Evolutionary conservation across 2,329 filamentous ascomycete genomes (phyloP).

Genomic region (Trichoderma sp.): DNA sequence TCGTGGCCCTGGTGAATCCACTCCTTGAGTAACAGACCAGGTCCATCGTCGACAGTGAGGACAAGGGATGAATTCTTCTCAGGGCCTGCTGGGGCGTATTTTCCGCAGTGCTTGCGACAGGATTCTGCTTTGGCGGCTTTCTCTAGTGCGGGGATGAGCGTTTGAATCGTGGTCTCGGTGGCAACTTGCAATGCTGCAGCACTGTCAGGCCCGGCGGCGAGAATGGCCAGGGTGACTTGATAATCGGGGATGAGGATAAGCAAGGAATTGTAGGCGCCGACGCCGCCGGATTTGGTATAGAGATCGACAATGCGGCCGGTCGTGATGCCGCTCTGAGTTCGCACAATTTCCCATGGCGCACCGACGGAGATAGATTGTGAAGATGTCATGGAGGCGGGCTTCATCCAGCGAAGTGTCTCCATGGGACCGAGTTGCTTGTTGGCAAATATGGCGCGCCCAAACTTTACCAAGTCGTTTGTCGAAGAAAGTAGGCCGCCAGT

Average conservation of each 20-base stretch:
- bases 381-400: conserved; percentile 22
- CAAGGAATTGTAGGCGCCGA: conserved; percentile 36
- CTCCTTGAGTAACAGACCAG: conserved; percentile 16
- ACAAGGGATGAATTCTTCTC: conserved; percentile 16
- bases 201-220: conserved; percentile 19
- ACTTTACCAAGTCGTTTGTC: conserved; percentile 9
- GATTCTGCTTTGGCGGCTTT: conserved; percentile 3
- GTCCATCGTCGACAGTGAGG: conserved; percentile 3
- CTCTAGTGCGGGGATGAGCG: conserved; percentile 20
- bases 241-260: conserved; percentile 36
- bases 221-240: conserved; percentile 29
- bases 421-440: conserved; percentile 3
- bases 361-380: conserved; percentile 33
- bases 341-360: conserved; percentile 28
- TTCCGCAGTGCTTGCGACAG: conserved; percentile 19
- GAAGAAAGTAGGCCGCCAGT: conserved; percentile 20
- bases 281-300: conserved; percentile 38
- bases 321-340: conserved; percentile 34
- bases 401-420: conserved; percentile 25
- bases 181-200: not conserved
- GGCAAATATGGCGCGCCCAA: conserved; percentile 11
- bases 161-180: conserved; percentile 15
- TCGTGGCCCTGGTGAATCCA: conserved; percentile 22
- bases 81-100: not conserved
- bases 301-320: conserved; percentile 35